Evolutionary conservation across 768 basidiomycete species (phyloP), one percentile per base, ranked within the genome.

Genomic region (Agaricus subrufescens): DNA sequence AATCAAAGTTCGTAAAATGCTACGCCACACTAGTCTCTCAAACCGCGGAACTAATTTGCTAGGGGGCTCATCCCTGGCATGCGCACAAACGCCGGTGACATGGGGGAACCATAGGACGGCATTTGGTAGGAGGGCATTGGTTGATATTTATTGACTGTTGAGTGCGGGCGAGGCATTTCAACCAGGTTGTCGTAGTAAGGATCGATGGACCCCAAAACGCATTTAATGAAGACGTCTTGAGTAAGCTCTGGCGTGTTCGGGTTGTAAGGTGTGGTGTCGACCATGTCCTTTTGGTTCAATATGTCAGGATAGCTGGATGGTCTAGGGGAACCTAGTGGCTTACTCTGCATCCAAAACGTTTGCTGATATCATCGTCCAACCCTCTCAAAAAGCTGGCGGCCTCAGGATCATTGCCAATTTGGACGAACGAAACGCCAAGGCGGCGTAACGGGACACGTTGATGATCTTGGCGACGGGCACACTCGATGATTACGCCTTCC

Each of bases 351-450:
- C 19, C 23, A 38, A 50, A 48, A 12, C 34, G 30, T 19, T 5
- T 19, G 43, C 55, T 44, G 34, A 56, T 56, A 37, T 50, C 55
- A 11, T 56, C 55, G 23, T 56, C 55, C 25, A 56, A 19, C 26
- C 50, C 55, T 38, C 42, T 56, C 43, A 56, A 37, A 31, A 38
- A 56, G 23, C 50, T 48, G 7, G 55, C 55, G 11, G 55, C 55
- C 44, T 56, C 55, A 15, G 48, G 48, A 27, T 56, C 55, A 23
- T 56, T 27, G 42, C 55, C 55, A 26, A 56, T 56, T 29, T 56
- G 55, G 34, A 56, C 49, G 23, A 56, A 56, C 3, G 55, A 56
- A 34, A 56, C 34, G 10, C 55, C 55, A 23, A 56, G 38, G 30
- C 55, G 55, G 23, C 19, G 42, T 25, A 9, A 30, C 11, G 55